These are phyloP conservation scores for Blastobotrys illinoisensis DNA, from an alignment of 1,139 yeast genomes.

Conservation along the genomic window DNA sequence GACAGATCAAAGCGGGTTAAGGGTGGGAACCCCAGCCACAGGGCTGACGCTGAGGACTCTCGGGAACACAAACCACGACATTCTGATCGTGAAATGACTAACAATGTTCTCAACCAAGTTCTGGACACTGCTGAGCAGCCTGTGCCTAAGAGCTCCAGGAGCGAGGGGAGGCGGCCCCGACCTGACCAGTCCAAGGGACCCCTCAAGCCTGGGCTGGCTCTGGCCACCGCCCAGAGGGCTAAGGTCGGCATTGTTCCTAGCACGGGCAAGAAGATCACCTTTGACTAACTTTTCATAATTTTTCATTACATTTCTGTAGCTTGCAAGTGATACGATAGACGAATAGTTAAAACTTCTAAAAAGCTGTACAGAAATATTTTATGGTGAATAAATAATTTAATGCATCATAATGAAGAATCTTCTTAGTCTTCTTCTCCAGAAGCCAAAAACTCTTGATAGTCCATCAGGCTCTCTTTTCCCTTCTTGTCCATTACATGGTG, in stretches of 20 bases:
- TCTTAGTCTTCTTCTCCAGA: neutral
- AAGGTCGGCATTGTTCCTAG: constrained; percentile 87
- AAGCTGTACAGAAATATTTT: neutral
- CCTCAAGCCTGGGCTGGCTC: constrained; percentile 71
- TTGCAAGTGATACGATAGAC: neutral
- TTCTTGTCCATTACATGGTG: neutral
- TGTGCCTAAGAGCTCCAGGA: constrained; percentile 12
- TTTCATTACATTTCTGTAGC: neutral
- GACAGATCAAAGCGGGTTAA: constrained; percentile 81
- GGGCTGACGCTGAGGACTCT: constrained; percentile 23
- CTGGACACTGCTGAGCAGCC: constrained; percentile 1
- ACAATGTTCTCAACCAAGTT: neutral
- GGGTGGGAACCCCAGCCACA: constrained; percentile 31
- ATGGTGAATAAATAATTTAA: neutral
- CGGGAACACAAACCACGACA: constrained; percentile 7
- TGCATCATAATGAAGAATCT: neutral
- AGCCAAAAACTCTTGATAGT: constrained; percentile 7
- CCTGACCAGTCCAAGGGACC: neutral
- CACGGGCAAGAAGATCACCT: constrained; percentile 80
- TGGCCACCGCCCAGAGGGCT: constrained; percentile 85
- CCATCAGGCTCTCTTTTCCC: neutral
- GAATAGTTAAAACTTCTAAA: neutral
- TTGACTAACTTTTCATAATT: constrained; percentile 34
- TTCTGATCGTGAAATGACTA: neutral
- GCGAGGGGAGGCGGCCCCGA: constrained; percentile 21